Conservation (phyloP, 345 rosid species). For the Melaleuca alternifolia region DNA sequence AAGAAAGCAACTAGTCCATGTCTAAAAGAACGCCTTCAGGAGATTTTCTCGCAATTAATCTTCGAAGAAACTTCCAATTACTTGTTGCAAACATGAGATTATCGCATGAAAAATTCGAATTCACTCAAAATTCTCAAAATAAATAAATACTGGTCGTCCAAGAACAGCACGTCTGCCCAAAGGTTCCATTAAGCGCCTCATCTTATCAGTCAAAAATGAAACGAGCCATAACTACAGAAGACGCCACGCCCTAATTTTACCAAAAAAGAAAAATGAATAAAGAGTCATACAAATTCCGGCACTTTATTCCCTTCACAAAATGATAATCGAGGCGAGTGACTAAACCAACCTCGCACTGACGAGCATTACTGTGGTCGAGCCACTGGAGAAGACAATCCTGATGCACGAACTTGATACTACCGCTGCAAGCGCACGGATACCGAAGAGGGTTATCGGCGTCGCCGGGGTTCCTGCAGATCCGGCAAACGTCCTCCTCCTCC, state of each 20-base stretch:
- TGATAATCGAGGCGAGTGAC: neutral
- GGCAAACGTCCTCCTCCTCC: slow-evolving; percentile 95
- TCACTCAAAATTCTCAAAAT: neutral
- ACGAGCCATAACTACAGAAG: neutral
- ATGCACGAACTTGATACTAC: slow-evolving; percentile 95
- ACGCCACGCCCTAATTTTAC: neutral
- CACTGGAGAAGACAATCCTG: slow-evolving; percentile 99
- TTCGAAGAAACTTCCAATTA: neutral
- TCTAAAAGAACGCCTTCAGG: neutral
- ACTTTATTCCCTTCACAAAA: neutral
- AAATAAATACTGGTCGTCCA: neutral
- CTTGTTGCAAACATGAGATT: neutral
- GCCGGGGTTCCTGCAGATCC: slow-evolving; percentile 98
- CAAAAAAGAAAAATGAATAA: neutral
- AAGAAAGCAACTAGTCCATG: neutral
- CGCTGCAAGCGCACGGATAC: slow-evolving; percentile 98
- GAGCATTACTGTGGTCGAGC: slow-evolving; percentile 98
- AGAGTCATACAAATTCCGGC: neutral
- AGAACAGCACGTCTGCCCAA: neutral
- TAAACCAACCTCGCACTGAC: slow-evolving; percentile 89
- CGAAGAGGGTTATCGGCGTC: slow-evolving; percentile 82
- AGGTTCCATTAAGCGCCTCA: neutral
- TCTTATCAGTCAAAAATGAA: neutral
- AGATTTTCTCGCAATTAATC: neutral
- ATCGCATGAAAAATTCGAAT: neutral